phyloP scores from a whole-genome alignment of 148 eudicot species.

The Limonium bicolor region DNA sequence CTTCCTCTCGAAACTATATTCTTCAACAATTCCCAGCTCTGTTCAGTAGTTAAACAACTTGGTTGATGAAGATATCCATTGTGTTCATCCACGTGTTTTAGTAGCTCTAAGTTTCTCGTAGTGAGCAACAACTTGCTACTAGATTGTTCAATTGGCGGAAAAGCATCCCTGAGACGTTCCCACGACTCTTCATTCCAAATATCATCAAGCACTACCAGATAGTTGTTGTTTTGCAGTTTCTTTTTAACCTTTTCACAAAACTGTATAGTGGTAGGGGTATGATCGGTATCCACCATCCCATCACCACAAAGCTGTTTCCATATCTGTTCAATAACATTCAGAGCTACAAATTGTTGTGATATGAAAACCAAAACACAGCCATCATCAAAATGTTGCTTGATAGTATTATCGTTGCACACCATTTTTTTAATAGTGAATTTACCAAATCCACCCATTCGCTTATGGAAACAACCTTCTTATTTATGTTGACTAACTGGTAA shows the following conservation, averaged over 20 bases:
- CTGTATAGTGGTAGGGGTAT: too few relatives aligned
- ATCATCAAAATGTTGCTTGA: constrained; percentile 3
- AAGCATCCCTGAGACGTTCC: constrained; percentile 3
- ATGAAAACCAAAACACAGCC: constrained; percentile 12
- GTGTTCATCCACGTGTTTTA: neutral
- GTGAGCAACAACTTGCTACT: constrained; percentile 4
- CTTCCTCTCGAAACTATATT: neutral
- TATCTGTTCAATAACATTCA: constrained; percentile 2
- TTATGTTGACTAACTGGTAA: neutral
- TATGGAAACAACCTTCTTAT: constrained; percentile 4
- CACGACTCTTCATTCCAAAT: constrained; percentile 9
- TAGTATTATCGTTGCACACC: neutral
- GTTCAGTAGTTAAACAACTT: neutral
- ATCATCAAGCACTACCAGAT: constrained; percentile 16
- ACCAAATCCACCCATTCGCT: constrained; percentile 14
- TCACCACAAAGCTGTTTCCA: too few relatives aligned
- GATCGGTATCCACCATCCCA: neutral
- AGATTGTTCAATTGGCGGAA: neutral
- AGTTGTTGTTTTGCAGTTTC: neutral
- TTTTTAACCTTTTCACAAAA: too few relatives aligned
- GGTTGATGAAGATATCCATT: neutral
- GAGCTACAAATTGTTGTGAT: constrained; percentile 9
- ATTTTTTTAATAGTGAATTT: constrained; percentile 9
- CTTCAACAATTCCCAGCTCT: constrained; percentile 1
- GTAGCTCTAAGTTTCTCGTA: neutral